Base-by-base conservation (phyloP, 331 rosid genomes). In the Quercus lobata region DNA sequence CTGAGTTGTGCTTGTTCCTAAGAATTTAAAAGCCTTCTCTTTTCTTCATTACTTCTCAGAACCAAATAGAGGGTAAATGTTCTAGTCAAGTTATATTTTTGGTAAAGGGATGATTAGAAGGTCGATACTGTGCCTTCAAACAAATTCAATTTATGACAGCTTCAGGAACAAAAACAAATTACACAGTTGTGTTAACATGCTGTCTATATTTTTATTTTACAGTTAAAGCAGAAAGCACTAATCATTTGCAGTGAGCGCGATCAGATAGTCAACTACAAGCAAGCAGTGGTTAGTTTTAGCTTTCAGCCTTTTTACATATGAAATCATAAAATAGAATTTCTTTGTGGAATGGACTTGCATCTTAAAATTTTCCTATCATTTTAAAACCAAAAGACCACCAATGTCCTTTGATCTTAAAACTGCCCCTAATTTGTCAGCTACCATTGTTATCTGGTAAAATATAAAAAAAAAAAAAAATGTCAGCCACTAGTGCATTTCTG, bases 181-280 rank as follows among this genome's bases (percentile, higher is more conserved):
- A 30, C 18, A 15, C 18, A 12, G 69, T 5, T 27, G 37, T 19
- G 17, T 41, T 46, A 44, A 30, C 8, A 17, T 25, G 7, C 41
- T 46, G 44, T 32, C 35, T 5, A 8, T 52, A 55, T 25, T 44
- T 73, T 5, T 7, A 12, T 27, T 53, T 68, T 58, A 53, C 80
- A 89, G 92, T 90, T 89, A 74, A 83, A 80, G 78, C 90, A 89
- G 80, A 83, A 80, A 81, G 74, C 76, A 60, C 92, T 89, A 16
- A 6, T 89, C 71, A 84, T 89, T 71, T 83, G 84, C 6, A 73
- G 92, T 46, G 92, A 89, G 80, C 68, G 74, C 0, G 92, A 89
- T 73, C 81, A 52, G 18, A 86, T 89, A 53, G 68, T 89, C 79
- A 32, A 79, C 84, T 84, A 84, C 79, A 83, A 89, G 77, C 82